Evolutionary conservation across 208 protist species (phyloP).

Genomic region (Trypanosoma caninum): DNA sequence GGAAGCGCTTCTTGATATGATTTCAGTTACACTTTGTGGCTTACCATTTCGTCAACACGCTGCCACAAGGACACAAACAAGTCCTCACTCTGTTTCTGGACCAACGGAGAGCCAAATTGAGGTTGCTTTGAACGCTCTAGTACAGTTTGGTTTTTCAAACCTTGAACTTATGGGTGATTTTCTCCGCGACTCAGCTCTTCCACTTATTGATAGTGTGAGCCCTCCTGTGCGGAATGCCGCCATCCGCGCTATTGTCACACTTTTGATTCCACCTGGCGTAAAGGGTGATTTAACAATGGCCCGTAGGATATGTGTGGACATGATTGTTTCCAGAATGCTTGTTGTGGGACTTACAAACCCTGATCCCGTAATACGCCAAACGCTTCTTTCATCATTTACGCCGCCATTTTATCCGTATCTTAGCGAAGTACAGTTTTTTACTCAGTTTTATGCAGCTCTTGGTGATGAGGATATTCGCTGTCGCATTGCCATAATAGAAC

Average conservation of each 20-base stretch:
- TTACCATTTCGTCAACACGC: slow-evolving; percentile 76
- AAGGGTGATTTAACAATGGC: slow-evolving; percentile 70
- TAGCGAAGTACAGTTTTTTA: slow-evolving; percentile 79
- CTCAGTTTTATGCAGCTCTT: slow-evolving; percentile 67
- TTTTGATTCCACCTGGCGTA: slow-evolving; percentile 72
- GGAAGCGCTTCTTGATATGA: slow-evolving; percentile 83
- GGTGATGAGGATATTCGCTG: slow-evolving; percentile 82
- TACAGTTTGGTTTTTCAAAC: slow-evolving; percentile 87
- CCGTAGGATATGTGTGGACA: slow-evolving; percentile 84
- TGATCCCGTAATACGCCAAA: slow-evolving; percentile 57
- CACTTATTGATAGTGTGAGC: slow-evolving; percentile 77
- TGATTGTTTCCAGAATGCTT: slow-evolving; percentile 80
- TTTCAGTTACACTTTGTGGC: slow-evolving; percentile 85
- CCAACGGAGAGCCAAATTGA: slow-evolving; percentile 65
- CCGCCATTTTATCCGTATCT: slow-evolving; percentile 83
- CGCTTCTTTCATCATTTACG: slow-evolving; percentile 72
- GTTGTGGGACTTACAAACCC: slow-evolving; percentile 72
- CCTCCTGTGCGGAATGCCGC: slow-evolving; percentile 68
- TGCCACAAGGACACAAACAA: slow-evolving; percentile 15
- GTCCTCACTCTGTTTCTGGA: slow-evolving; percentile 25
- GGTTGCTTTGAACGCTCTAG: slow-evolving; percentile 77
- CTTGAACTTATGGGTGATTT: slow-evolving; percentile 89
- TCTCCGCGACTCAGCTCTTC: slow-evolving; percentile 81
- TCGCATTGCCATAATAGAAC: slow-evolving; percentile 65
- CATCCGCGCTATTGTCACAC: slow-evolving; percentile 75